Percentiles rank a stretch among this genome's conserved stretches.
Evolutionary conservation across 2,329 filamentous ascomycete species (phyloP).

Genomic region (Fusarium bactridioides): DNA sequence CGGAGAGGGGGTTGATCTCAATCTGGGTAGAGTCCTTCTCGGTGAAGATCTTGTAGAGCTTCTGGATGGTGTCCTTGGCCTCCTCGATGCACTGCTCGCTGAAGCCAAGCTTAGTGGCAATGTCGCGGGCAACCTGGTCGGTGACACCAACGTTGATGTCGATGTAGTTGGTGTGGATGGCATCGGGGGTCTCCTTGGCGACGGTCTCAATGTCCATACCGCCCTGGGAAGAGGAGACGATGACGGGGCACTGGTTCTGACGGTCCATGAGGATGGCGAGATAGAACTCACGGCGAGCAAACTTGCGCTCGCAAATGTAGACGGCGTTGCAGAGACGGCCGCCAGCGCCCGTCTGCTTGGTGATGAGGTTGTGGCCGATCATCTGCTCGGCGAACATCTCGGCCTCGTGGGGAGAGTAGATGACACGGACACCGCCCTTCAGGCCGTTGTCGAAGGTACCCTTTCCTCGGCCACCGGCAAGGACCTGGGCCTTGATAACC

Average conservation of each 20-base stretch:
- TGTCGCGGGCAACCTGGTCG: slow-evolving; percentile 89
- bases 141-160: slow-evolving; percentile 96
- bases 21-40: slow-evolving; percentile 99
- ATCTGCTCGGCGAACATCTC: slow-evolving; percentile 99
- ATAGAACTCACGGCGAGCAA: slow-evolving; percentile 98
- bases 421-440: slow-evolving; percentile 97
- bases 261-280: slow-evolving; percentile 99
- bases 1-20: slow-evolving; percentile 98
- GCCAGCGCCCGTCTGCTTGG: slow-evolving; percentile 95
- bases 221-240: slow-evolving; percentile 97
- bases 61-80: slow-evolving; percentile 95
- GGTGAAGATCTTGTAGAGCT: slow-evolving; percentile 98
- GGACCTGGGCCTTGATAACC: slow-evolving; percentile 99
- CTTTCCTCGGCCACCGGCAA: slow-evolving; percentile 97
- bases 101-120: slow-evolving; percentile 93
- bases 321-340: slow-evolving; percentile 96
- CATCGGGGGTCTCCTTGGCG: slow-evolving; percentile 95
- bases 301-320: slow-evolving; percentile 99
- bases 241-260: slow-evolving; percentile 86
- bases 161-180: slow-evolving; percentile 92
- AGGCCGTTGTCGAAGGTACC: slow-evolving; percentile 97
- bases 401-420: slow-evolving; percentile 96
- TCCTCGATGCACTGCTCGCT: slow-evolving; percentile 97
- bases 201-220: slow-evolving; percentile 99
- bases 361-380: slow-evolving; percentile 99